Base-by-base conservation (phyloP, 805 yeast genomes). In the Lachancea sp. region DNA sequence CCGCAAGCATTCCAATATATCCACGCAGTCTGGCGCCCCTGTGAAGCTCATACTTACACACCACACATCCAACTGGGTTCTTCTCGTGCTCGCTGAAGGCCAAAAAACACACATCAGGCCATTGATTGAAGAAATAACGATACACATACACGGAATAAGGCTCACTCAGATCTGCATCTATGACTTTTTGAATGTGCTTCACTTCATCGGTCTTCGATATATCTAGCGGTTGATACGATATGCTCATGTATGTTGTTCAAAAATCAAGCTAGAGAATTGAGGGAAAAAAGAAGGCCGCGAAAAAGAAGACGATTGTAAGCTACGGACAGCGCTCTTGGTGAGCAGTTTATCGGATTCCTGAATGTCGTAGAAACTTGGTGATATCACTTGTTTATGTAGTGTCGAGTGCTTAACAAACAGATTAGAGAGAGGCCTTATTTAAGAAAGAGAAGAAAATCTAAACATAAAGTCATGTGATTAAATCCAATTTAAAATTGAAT, bases 1-100 rank as follows among this genome's bases (percentile, higher is more conserved):
- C 95, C 0, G 95, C 96, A 44, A 93, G 68, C 99, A 93, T 93
- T 2, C 97, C 99, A 25, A 93, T 90, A 58, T 93, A 93, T 0
- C 99, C 99, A 49, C 99, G 73, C 53, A 72, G 60, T 48, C 96
- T 71, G 16, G 53, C 53, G 18, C 75, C 72, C 48, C 91, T 73
- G 64, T 91, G 97, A 1, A 76, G 70, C 51, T 85, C 95, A 11
- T 81, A 77, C 56, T 89, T 87, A 42, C 95, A 81, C 6, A 93
- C 85, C 7, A 91, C 81, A 32, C 84, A 86, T 2, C 97, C 99
- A n/a, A 90, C 70, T 2, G 82, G 72, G 1, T 58, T 56, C 10
- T 56, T 49, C 5, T 37, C 49, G 7, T 51, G 51, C 6, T 57
- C 60, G 39, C 70, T 73, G 47, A 73, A 74, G 9, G 84, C 91